Base-by-base conservation (phyloP, 345 rosid species). In the Citrus trifoliata region DNA sequence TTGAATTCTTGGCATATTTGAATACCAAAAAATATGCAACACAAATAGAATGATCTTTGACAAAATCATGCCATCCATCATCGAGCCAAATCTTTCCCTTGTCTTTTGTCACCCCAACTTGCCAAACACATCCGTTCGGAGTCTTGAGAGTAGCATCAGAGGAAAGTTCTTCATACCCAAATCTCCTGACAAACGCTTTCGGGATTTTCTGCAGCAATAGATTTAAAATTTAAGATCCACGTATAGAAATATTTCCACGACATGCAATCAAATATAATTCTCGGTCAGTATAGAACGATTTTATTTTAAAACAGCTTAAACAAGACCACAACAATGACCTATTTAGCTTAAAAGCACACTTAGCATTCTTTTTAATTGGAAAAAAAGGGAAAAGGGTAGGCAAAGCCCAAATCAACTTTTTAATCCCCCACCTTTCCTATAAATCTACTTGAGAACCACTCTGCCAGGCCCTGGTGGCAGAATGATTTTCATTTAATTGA, bases 51-150 rank as follows among this genome's bases (percentile, higher is more conserved):
- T 87, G 66, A 53, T 82, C 78, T 27, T 85, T 72, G 3, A 67
- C 75, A 86, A 46, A 46, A 4, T 87, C 74, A 42, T 82, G 80
- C 88, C 88, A 88, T 19, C 85, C 88, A 48, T 81, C 82, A 33
- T 88, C 83, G 60, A 88, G 82, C 86, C 86, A 88, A 61, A 85
- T 77, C 25, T 72, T 63, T 75, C 59, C 70, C 12, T 62, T 76
- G 2, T 37, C 62, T 64, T 71, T 84, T 46, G 74, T 75, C 59
- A 88, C 67, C 14, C 87, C 83, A 3, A 87, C 78, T 21, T 55
- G 77, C 87, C 89, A 87, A 37, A 27, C 77, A 56, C 60, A 75
- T 53, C 91, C 87, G 30, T 84, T 71, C 4, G 87, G 85, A 38
- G 56, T 70, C 16, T 10, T 46, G 51, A 46, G 59, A 10, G 76